Base-by-base conservation (phyloP, 2,329 filamentous ascomycete genomes). In the Fusarium citri region DNA sequence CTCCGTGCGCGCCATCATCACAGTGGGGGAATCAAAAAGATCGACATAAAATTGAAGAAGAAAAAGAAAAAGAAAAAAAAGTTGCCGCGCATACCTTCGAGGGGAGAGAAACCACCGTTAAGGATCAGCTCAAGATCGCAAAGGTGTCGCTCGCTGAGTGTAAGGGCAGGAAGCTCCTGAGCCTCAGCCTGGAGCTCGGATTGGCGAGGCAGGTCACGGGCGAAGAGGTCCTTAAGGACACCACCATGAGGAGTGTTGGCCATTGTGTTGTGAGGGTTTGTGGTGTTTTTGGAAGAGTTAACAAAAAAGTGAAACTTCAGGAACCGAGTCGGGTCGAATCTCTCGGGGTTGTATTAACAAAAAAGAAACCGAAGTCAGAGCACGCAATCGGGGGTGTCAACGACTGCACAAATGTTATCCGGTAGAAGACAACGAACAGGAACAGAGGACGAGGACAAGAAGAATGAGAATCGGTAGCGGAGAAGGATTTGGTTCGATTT, bases 51-150 rank as follows among this genome's bases (percentile, higher is more conserved):
- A 37, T 37, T 37, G 34, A 37, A 37, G 34, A 6, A 11, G 11
- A 37, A 4, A 18, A 3, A 8, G 14, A 5, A 31, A 6, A 8
- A 34, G 7, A 37, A 11, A 15, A 15, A 45, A 41, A 53, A 43
- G 41, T 45, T 87, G 89, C 69, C 77, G 49, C 37, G 54, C 71
- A 55, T 74, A 97, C 94, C 96, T 89, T 99, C 95, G 42, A 99
- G 89, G 64, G 96, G 96, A 72, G 94, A 98, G 86, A 99, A 99
- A 72, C 96, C 96, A 80, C 96, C 96, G 82, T 94, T 98, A 82
- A 99, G 90, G 78, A 99, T 94, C 83, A 99, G 84, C 84, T 99
- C 96, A 74, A 99, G 88, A 87, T 99, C 96, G 84, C 96, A 99
- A 51, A 99, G 90, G 84, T 99, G 96, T 77, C 96, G 91, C 87